Evolutionary conservation across 2,329 filamentous ascomycete genomes (phyloP), one percentile per base, ranked within the genome.

Genomic region (Aureobasidium sp.): DNA sequence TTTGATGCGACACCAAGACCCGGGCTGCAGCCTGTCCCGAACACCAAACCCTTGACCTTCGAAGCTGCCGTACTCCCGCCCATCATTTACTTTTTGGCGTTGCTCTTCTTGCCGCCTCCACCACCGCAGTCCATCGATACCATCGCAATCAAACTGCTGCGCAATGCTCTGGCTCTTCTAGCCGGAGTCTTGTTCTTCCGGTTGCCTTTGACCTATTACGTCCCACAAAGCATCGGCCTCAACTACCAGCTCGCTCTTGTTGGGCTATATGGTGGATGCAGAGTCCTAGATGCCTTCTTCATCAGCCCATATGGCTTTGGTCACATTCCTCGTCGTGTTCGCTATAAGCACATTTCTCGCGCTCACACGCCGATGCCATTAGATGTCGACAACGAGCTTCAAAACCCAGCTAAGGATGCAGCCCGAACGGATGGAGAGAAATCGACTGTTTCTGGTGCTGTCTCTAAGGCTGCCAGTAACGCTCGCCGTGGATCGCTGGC

Each of bases 231-330:
- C 62, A 75, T 78, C 44, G 76, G 76, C n/a, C 68, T 78, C 20
- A 78, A 75, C 17, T 78, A 78, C 57, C 76, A 78, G 60, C 73
- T 78, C 17, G 73, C 74, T 5, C 72, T 78, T 7, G 75, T 78
- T 1, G 76, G 76, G 3, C 62, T 78, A 2, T 78, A 78, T 57
- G 76, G 76, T 9, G 73, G 74, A 10, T 73, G 72, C 50, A 66
- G 76, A 36, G 76, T 78, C 3, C 48, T 78, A 12, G 76, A 78
- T 63, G 74, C 72, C 10, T 78, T 78, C 69, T 77, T 78, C 65
- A 72, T 78, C 59, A 75, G 73, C 36, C 75, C 73, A 7, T 76
- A 76, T 57, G 62, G 72, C 26, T 76, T 76, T 58, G 67, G 68
- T 0, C 75, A 77, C 52, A 72, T 78, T 27, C 76, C 76, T 1